These are phyloP conservation scores for Vigna radiata DNA, from an alignment of 306 rosid species.

Conservation along the genomic window DNA sequence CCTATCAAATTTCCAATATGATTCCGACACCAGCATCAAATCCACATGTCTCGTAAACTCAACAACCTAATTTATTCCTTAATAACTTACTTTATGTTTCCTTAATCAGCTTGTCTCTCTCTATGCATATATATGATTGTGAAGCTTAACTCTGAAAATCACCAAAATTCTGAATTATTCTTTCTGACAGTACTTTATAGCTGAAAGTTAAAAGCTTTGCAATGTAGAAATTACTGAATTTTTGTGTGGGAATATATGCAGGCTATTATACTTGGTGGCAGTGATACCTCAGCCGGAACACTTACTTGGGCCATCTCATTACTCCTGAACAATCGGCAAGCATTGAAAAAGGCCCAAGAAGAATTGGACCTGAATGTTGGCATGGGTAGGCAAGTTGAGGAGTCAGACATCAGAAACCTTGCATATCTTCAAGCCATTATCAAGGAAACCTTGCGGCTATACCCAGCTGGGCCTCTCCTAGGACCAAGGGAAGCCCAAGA, in stretches of 20 bases:
- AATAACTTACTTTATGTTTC: neutral
- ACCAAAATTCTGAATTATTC: neutral
- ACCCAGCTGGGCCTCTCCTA: constrained; percentile 64
- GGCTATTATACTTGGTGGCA: constrained; percentile 64
- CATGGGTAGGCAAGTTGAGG: constrained; percentile 52
- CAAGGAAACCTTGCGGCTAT: constrained; percentile 60
- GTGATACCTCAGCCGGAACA: constrained; percentile 56
- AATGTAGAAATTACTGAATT: neutral
- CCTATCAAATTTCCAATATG: constrained; percentile 50
- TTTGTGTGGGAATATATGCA: neutral
- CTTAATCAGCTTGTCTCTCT: too few species aligned
- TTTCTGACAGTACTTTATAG: too few species aligned
- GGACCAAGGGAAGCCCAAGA: constrained; percentile 62
- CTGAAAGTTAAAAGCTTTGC: neutral
- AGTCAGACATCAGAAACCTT: constrained; percentile 52
- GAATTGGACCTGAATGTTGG: constrained; percentile 64
- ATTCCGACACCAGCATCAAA: constrained; percentile 56
- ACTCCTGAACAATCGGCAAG: constrained; percentile 53
- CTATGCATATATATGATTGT: too few species aligned
- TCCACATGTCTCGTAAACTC: constrained; percentile 63
- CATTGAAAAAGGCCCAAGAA: constrained; percentile 55
- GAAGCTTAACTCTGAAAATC: too few species aligned
- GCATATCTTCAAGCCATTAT: constrained; percentile 58
- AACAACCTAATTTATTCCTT: neutral
- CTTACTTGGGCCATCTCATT: constrained; percentile 66